Conservation (phyloP, 306 rosid genomes). For the Dalbergia cochinchinensis region DNA sequence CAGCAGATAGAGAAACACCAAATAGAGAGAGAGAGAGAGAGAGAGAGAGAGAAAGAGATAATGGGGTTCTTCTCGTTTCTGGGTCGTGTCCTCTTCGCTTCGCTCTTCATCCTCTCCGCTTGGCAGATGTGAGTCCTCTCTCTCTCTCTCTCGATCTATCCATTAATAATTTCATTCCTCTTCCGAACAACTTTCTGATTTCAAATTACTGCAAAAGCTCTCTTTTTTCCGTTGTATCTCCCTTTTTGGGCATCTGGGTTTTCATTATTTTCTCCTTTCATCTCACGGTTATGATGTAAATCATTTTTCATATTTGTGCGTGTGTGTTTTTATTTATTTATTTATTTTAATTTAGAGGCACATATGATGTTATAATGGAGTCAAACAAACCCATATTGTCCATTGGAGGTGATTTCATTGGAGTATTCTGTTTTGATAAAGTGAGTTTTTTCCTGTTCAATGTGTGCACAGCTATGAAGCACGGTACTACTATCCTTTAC, state of each 20-base stretch:
- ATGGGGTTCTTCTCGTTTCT: conserved; percentile 89
- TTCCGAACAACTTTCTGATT: background rate
- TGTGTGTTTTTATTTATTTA: too few species aligned
- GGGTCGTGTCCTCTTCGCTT: conserved; percentile 92
- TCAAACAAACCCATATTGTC: background rate
- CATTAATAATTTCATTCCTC: background rate
- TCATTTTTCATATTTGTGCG: background rate
- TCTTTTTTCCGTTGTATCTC: conserved; percentile 4
- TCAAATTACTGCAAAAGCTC: background rate
- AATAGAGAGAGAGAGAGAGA: background rate
- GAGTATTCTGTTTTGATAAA: background rate
- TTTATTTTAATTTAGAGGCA: background rate
- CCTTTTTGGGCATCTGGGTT: conserved; percentile 34
- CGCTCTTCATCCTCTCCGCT: conserved; percentile 93
- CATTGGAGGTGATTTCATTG: background rate
- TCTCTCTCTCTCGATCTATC: conserved; percentile 47
- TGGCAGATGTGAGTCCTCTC: conserved; percentile 72
- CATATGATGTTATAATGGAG: background rate
- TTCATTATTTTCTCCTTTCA: background rate
- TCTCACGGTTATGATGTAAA: too few species aligned
- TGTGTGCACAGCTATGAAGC: background rate
- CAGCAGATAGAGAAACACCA: background rate
- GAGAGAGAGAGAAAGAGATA: conserved; percentile 14
- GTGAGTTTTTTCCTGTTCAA: background rate
- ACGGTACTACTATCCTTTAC: too few species aligned